Evolutionary conservation across 768 basidiomycete species (phyloP).

Genomic region (Tulasnella sp.): DNA sequence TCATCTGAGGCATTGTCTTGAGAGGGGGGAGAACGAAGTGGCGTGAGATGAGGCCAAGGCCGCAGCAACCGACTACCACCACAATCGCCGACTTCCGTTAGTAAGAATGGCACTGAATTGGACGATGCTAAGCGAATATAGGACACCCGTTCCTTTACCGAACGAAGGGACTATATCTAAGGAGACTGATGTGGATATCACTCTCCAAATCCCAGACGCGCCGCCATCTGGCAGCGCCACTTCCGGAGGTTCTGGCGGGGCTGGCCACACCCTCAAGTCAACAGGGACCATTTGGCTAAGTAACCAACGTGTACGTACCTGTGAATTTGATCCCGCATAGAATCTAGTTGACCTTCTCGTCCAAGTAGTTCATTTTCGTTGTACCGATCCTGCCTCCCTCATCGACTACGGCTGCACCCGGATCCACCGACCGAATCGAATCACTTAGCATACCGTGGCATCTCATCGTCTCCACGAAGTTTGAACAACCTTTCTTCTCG

Average conservation of each 20-base stretch:
- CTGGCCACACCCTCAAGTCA: constrained; percentile 4
- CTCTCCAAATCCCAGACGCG: constrained; percentile 19
- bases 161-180: constrained; percentile 8
- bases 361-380: constrained; percentile 25
- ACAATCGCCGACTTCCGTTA: background rate
- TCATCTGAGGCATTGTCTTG: background rate
- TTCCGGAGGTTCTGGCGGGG: constrained; percentile 24
- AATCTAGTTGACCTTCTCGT: background rate
- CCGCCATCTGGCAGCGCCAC: constrained; percentile 16
- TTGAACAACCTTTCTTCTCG: constrained; percentile 34
- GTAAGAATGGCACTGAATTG: constrained; percentile 29
- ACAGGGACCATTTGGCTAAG: constrained; percentile 26
- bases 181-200: constrained; percentile 21
- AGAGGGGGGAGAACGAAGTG: background rate
- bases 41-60: background rate
- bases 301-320: constrained; percentile 13
- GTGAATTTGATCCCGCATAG: background rate
- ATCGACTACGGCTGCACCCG: background rate
- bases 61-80: background rate
- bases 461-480: constrained; percentile 26
- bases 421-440: constrained; percentile 25
- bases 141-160: constrained; percentile 24
- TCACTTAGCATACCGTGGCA: constrained; percentile 30
- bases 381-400: background rate
- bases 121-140: constrained; percentile 23